Evolutionary conservation across 176 grass and related monocot species (phyloP).

Genomic region (Cenchrus fungigraminus): DNA sequence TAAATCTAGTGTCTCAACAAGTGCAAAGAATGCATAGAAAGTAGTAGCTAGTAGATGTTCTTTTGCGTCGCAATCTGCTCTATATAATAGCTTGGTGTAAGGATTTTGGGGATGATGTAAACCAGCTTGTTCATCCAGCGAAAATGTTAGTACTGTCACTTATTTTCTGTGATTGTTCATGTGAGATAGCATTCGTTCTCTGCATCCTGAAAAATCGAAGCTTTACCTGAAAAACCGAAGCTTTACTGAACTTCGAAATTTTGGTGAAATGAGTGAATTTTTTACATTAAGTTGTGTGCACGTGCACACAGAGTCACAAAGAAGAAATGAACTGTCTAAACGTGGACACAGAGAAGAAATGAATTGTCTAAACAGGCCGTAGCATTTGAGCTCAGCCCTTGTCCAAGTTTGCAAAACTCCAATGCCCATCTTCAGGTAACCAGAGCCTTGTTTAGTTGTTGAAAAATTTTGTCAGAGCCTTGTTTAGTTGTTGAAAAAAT

Average conservation of each 20-base stretch:
- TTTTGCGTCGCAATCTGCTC: background rate
- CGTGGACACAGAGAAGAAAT: too few relatives aligned
- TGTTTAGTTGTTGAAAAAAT: too few relatives aligned
- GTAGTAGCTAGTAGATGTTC: background rate
- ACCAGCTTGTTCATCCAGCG: conserved; percentile 26
- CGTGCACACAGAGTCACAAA: too few relatives aligned
- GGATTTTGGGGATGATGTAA: conserved; percentile 45
- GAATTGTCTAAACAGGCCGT: too few relatives aligned
- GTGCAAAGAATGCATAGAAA: conserved; percentile 35
- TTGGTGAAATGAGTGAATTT: too few relatives aligned
- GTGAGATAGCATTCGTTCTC: too few relatives aligned
- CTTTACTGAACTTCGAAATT: too few relatives aligned
- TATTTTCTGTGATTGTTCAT: background rate
- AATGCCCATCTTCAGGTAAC: background rate
- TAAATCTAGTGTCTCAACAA: background rate
- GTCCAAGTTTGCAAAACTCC: background rate
- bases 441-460: too few relatives aligned
- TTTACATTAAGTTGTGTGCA: too few relatives aligned
- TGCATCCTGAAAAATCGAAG: background rate
- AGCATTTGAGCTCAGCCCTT: too few relatives aligned
- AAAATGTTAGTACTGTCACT: background rate
- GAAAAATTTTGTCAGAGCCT: too few relatives aligned
- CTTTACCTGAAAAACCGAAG: background rate
- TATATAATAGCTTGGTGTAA: conserved; percentile 9
- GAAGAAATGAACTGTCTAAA: too few relatives aligned